Evolutionary conservation across 2,329 filamentous ascomycete genomes (phyloP), one percentile per base, ranked within the genome.

Genomic region (Fusarium anthophilum): DNA sequence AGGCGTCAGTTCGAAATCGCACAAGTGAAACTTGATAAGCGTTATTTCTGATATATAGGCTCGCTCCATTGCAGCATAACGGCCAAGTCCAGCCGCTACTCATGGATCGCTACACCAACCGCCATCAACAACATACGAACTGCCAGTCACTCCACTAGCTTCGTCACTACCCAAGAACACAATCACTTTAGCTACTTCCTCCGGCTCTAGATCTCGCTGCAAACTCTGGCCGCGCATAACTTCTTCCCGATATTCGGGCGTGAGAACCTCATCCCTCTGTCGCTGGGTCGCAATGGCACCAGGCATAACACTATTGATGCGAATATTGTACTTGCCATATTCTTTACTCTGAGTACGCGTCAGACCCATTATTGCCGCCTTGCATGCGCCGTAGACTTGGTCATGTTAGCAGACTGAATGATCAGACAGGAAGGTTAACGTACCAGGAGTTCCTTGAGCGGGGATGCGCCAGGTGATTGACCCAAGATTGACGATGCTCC

Each of bases 401-500:
- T 1, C 3, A 1, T 53, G 6, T 68, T 8, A 68, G 47, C 15
- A n/a, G 13, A n/a, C 32, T 22, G 4, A 1, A 6, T 6, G 7
- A 11, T 5, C 3, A 26, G 17, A 22, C 5, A 4, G 3, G 5
- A 30, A 57, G 38, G 2, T 13, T 18, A 7, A 17, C 18, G 8
- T 45, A 68, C 65, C 65, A 38, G 82, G 87, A 79, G 50, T 79
- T 78, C 66, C 86, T 75, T 78, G 86, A 81, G 54, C 87, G 81
- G 73, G 78, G 22, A 85, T 81, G 7, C 83, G 80, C 63, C 86
- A 86, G 35, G 84, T 86, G 43, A 89, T 87, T 57, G 85, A 87
- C 7, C 87, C 87, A 62, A 90, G 79, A 80, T 88, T 89, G 74
- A 90, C 81, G 71, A 90, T 84, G 83, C 84, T 8, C 90, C 93